Evolutionary conservation across 345 rosid species (phyloP).

Genomic region (Garcia nutans): DNA sequence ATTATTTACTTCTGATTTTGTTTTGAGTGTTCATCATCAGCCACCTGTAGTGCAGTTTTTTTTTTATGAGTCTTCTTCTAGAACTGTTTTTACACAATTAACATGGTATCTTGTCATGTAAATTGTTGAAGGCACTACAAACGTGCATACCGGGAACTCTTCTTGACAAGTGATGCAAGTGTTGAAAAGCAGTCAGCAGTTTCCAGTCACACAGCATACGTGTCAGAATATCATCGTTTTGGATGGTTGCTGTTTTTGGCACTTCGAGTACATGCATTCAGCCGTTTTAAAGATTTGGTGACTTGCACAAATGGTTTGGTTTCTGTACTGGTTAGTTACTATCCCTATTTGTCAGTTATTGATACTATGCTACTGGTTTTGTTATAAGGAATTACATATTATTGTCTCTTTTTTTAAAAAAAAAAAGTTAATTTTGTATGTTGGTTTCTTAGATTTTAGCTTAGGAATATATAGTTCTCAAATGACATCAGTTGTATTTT

Average conservation of each 20-base stretch:
- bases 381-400: not conserved
- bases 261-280: constrained; percentile 76
- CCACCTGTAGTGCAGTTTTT: not conserved
- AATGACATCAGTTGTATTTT: not conserved
- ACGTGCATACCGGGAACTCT: constrained; percentile 71
- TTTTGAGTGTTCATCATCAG: too few relatives aligned
- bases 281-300: constrained; percentile 83
- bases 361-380: not conserved
- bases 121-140: constrained; percentile 60
- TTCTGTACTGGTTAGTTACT: constrained; percentile 76
- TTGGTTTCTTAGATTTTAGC: not conserved
- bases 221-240: constrained; percentile 66
- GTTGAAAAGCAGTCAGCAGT: constrained; percentile 42
- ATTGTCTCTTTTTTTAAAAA: not conserved
- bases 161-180: constrained; percentile 49
- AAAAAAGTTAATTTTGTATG: too few relatives aligned
- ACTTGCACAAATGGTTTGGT: constrained; percentile 85
- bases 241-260: constrained; percentile 96
- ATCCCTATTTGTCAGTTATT: constrained; percentile 4
- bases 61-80: not conserved
- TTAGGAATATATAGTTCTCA: not conserved
- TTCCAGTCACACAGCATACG: constrained; percentile 37
- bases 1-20: too few relatives aligned
- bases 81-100: constrained; percentile 5
- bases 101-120: constrained; percentile 11